Percentiles rank a stretch among this genome's conserved stretches.
Conservation (phyloP, 768 basidiomycete species). For the Tephrocybe sp. region DNA sequence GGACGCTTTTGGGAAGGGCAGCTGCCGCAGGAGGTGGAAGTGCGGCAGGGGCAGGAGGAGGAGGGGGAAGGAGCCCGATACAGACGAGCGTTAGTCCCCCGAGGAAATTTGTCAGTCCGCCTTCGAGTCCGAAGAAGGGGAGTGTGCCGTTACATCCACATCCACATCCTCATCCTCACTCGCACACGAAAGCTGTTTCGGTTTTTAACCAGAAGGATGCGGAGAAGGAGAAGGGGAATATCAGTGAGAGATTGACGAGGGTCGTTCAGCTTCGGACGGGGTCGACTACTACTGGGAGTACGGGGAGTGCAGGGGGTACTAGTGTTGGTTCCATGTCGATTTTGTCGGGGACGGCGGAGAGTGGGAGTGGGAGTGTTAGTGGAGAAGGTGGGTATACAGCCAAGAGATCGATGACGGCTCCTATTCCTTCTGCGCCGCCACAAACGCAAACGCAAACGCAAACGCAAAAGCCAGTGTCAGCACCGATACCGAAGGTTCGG, state of each 20-base stretch:
- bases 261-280: conserved; percentile 29
- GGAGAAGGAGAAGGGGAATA: conserved; percentile 29
- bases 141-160: background rate
- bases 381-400: too few species aligned
- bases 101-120: conserved; percentile 33
- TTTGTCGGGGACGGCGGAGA: background rate
- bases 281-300: background rate
- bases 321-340: too few species aligned
- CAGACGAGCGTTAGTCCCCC: conserved; percentile 26
- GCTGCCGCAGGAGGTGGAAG: conserved; percentile 19
- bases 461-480: too few species aligned
- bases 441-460: too few species aligned
- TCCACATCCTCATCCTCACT: too few species aligned
- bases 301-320: too few species aligned
- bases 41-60: background rate
- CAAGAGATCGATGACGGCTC: background rate
- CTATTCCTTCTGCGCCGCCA: background rate
- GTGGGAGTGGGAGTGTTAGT: background rate
- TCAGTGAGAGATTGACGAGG: conserved; percentile 42
- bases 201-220: background rate
- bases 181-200: too few species aligned
- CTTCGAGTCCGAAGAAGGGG: conserved; percentile 30
- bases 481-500: too few species aligned
- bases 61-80: conserved; percentile 23
- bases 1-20: too few species aligned